Base-by-base conservation (phyloP, 2,329 filamentous ascomycete species). In the Sphaerulina musiva region DNA sequence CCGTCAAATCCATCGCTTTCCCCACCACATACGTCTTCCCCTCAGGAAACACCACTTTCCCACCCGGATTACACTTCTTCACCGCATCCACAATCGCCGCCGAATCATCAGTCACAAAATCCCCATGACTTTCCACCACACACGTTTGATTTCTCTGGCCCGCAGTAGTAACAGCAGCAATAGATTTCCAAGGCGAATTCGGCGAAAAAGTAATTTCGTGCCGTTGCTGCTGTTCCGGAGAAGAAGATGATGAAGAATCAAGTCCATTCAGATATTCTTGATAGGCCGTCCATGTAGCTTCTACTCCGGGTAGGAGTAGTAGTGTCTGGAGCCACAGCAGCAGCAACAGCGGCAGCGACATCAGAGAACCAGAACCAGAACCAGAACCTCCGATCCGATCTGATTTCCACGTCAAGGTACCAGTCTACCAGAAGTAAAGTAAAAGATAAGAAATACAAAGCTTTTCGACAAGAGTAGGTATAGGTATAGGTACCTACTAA, bases 1-100 rank as follows among this genome's bases (percentile, higher is more conserved):
- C 85, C 0, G 81, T 85, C 60, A 87, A 68, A 61, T 87, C 80
- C 34, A 87, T 66, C 0, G 83, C 81, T 0, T 80, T 85, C 11
- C 78, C 82, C 56, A 87, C 78, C 1, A 75, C 80, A 64, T 86
- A 87, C 3, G 73, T 75, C 54, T 74, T 71, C 31, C 79, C 77
- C 14, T 73, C 70, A 2, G 76, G 73, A 45, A 86, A 80, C 1
- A 85, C 73, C 4, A 85, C 78, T 10, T 78, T 80, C 6, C 83
- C 83, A 9, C 82, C 82, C 55, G 81, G 70, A 62, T 85, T 86
- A 69, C 83, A 86, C 54, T 74, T 63, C 43, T 81, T 70, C 52
- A 85, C 69, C 0, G 82, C 81, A 1, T 73, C 66, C 7, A 84
- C 60, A 47, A 85, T 78, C 52, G 76, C 68, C 23, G 70, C 55